These are phyloP conservation scores for Monosporascus sp. DNA, from an alignment of 2,329 filamentous ascomycete genomes.

Conservation along the genomic window DNA sequence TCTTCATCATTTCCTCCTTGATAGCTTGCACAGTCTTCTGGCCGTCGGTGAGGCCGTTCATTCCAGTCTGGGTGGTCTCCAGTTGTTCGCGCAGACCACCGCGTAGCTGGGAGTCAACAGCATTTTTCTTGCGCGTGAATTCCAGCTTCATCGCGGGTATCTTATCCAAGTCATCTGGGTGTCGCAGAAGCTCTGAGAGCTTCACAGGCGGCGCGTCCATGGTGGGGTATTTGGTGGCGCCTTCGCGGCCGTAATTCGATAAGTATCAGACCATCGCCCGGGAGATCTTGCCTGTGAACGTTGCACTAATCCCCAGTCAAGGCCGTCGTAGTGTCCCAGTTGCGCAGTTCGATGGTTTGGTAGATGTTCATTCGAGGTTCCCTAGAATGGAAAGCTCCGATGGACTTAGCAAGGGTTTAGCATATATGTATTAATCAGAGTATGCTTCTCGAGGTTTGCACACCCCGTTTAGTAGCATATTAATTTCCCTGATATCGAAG, in stretches of 20 bases:
- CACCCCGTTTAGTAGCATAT: too few relatives aligned
- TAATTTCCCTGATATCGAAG: too few relatives aligned
- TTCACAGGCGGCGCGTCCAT: conserved; percentile 71
- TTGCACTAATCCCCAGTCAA: neutral
- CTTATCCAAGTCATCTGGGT: conserved; percentile 97
- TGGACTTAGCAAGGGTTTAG: neutral
- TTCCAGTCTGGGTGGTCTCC: conserved; percentile 88
- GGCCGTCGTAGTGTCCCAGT: neutral
- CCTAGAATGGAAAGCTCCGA: neutral
- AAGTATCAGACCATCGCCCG: neutral
- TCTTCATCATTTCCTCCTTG: conserved; percentile 98
- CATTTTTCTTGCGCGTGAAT: conserved; percentile 88
- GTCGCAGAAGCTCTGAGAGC: conserved; percentile 87
- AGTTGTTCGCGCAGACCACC: conserved; percentile 86
- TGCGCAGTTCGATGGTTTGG: neutral
- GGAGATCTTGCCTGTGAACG: neutral
- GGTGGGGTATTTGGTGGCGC: conserved; percentile 6
- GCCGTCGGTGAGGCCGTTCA: conserved; percentile 81
- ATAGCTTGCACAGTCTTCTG: conserved; percentile 89
- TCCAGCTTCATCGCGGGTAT: conserved; percentile 84
- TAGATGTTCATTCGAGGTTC: too few relatives aligned
- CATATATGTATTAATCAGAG: neutral
- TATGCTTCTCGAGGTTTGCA: neutral
- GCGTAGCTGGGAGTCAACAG: conserved; percentile 85
- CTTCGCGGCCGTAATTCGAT: neutral